Evolutionary conservation across 2,329 filamentous ascomycete genomes (phyloP).

Genomic region (Ophiostoma novo-ulmi): DNA sequence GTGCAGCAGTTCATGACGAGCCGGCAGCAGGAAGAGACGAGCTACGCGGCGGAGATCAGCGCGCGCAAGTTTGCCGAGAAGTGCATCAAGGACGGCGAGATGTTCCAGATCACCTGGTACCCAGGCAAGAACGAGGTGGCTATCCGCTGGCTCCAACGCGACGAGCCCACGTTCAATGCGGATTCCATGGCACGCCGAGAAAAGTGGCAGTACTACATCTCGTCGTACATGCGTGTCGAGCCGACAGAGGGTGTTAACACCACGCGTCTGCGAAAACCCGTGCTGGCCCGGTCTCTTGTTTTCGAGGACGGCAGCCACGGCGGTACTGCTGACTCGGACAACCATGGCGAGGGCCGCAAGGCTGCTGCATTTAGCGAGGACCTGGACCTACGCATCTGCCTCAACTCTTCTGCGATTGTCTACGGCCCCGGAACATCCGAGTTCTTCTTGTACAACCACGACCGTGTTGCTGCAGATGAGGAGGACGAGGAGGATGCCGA

Average conservation of each 20-base stretch:
- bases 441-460: conserved; percentile 66
- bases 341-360: conserved; percentile 55
- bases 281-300: conserved; percentile 63
- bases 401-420: conserved; percentile 74
- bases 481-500: conserved; percentile 20
- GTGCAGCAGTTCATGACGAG: conserved; percentile 80
- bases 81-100: conserved; percentile 84
- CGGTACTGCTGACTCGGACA: conserved; percentile 38
- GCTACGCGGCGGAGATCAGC: conserved; percentile 82
- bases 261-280: conserved; percentile 60
- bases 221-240: conserved; percentile 81
- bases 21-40: conserved; percentile 76
- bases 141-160: conserved; percentile 64
- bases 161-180: conserved; percentile 74
- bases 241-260: conserved; percentile 74
- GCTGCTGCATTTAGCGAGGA: conserved; percentile 60
- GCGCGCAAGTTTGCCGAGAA: conserved; percentile 90
- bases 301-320: conserved; percentile 13
- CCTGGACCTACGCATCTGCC: conserved; percentile 66
- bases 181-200: conserved; percentile 81
- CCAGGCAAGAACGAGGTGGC: conserved; percentile 64
- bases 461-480: conserved; percentile 60
- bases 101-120: conserved; percentile 82
- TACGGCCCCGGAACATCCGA: conserved; percentile 67
- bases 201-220: conserved; percentile 92